Evolutionary conservation across 164 flowering plant genomes (phyloP), one percentile per base, ranked within the genome.

Genomic region (Tinospora cordifolia): DNA sequence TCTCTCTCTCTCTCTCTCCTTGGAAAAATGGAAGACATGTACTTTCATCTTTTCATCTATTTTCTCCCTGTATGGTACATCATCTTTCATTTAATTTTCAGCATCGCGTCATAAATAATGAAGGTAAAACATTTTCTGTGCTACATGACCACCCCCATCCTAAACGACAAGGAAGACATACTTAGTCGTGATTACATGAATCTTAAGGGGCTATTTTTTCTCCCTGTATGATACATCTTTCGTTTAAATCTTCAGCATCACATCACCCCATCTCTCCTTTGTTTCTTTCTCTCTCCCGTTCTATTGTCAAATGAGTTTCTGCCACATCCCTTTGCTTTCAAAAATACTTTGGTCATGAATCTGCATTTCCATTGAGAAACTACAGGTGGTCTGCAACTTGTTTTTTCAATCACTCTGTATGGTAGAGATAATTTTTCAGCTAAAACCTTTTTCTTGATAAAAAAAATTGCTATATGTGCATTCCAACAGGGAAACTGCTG

Each of bases 161-260:
- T n/a, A n/a, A n/a, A n/a, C n/a, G n/a, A n/a, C n/a, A n/a, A n/a
- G 98, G 98, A 68, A 87, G 98, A 83, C 81, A 88, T 69, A 83
- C 90, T 92, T 62, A 87, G 95, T 83, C 97, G 98, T 74, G 96
- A 92, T 78, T 92, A 92, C 74, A 92, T 92, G 98, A 89, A 94
- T 77, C 91, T 92, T 68, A 92, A 92, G 98, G 98, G 89, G 40
- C 47, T 40, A 11, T 65, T 57, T 24, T 10, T 26, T 40, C 22
- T 12, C 71, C 40, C 25, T 47, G 10, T 40, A 27, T 21, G 6
- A 34, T 22, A 25, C 10, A 40, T 54, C 2, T 65, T 36, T 21
- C 22, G 5, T 62, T n/a, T 63, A 39, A 38, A 11, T 11, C 36
- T 14, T 36, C 38, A 22, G n/a, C 60, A 54, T 19, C 60, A n/a